Evolutionary conservation across 495 filamentous ascomycete genomes (phyloP), one percentile per base, ranked within the genome.

Genomic region (Cryomyces antarcticus): DNA sequence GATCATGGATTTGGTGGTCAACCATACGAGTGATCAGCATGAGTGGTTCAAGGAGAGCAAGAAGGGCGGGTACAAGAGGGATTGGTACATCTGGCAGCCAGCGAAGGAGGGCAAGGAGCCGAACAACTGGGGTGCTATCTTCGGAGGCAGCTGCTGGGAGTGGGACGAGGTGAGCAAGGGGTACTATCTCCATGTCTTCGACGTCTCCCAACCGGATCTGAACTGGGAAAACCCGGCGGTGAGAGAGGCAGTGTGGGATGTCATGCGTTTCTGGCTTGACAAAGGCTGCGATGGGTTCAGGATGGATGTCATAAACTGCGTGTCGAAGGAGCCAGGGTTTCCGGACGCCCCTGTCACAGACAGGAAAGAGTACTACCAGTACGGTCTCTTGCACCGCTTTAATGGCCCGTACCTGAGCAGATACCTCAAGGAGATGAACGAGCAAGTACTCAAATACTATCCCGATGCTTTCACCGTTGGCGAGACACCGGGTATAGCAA

Each of bases 71-170:
- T 58, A 70, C 34, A 82, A 78, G 53, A 62, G 73, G 1, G 68
- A 82, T 52, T 84, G 73, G 72, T 84, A 85, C 51, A 71, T 84
- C 49, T 83, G 79, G 80, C 73, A 69, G 49, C 66, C 69, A 7
- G 61, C 74, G 0, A 67, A 62, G 35, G 71, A 70, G 46, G 71
- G 70, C 46, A 58, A 62, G 34, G 50, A 73, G 34, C 79, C 79
- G 2, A 82, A 77, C 44, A 82, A 84, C 47, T 84, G 78, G 77
- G 58, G 63, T 0, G 65, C 66, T 9, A 65, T 71, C 43, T 70
- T 79, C 51, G 72, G 62, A 54, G 71, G 73, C 0, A 68, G 65
- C 50, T 70, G 69, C 1, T 85, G 80, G 80, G 59, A 71, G 44
- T 83, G 62, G 44, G 78, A 80, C 43, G 72, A 77, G 38, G 50